Evolutionary conservation across 2,329 filamentous ascomycete genomes (phyloP), one percentile per base, ranked within the genome.

Genomic region (Cadophora gregata): DNA sequence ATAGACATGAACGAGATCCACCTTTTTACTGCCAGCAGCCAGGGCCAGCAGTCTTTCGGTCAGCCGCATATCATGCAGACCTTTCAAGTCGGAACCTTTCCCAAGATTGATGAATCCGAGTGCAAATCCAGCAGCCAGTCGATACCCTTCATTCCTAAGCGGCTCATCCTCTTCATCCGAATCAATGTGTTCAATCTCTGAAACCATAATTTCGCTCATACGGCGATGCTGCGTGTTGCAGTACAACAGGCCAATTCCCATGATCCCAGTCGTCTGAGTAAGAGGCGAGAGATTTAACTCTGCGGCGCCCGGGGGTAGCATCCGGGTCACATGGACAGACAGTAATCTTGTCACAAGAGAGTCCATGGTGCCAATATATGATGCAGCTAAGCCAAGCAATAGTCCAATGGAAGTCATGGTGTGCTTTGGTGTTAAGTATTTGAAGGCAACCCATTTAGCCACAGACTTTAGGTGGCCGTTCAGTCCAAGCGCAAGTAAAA

Each of bases 151-250:
- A 75, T 96, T 95, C 27, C 95, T 89, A 59, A 98, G 80, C 25
- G 89, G 89, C 74, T 97, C 93, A 65, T 94, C 91, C 67, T 97
- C 94, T 62, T 95, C 91, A 45, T 92, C 86, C 29, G 84, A 81
- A 53, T 96, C 93, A 61, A 93, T 85, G 69, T 94, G 91, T 77
- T 97, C 93, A 68, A 99, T 96, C 77, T 99, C 96, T 0, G 95
- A 98, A 60, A 99, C 87, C 93, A 99, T 97, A 21, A 98, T 93
- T 78, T 99, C 96, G 76, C 93, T 98, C 96, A 99, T 99, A 45
- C 96, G 90, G 33, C 96, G 91, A 79, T 99, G 96, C 75, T 98
- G 95, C 31, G 94, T 97, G 76, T 94, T 91, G 80, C 91, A 96
- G 78, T 98, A 99, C 0, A 99, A 83, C 48, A 99, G 81, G 0